These are phyloP conservation scores for Grosmannia penicillata DNA, from an alignment of 2,329 filamentous ascomycete species.

Conservation along the genomic window DNA sequence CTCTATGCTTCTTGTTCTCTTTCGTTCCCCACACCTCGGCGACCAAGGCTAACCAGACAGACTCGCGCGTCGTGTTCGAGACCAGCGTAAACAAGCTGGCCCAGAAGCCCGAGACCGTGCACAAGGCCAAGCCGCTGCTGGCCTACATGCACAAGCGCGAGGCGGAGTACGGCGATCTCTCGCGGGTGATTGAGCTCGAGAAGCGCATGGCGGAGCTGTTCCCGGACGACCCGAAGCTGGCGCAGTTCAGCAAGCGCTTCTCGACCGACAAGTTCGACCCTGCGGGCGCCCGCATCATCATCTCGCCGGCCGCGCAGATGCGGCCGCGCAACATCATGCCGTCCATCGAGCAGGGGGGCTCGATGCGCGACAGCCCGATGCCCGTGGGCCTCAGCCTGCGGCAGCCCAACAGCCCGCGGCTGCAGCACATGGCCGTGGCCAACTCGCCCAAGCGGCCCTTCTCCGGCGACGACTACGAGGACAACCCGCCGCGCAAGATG, in stretches of 20 bases:
- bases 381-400: constrained; percentile 14
- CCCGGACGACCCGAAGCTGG: constrained; percentile 66
- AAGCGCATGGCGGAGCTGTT: constrained; percentile 89
- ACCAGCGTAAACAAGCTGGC: constrained; percentile 76
- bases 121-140: constrained; percentile 74
- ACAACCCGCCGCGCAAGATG: constrained; percentile 69
- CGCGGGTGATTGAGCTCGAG: constrained; percentile 82
- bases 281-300: constrained; percentile 63
- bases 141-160: constrained; percentile 92
- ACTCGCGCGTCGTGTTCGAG: constrained; percentile 91
- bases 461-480: constrained; percentile 54
- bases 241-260: constrained; percentile 64
- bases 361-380: constrained; percentile 29
- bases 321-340: constrained; percentile 34
- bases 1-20: background rate
- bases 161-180: constrained; percentile 81
- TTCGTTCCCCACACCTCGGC: background rate
- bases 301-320: constrained; percentile 69
- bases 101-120: constrained; percentile 56
- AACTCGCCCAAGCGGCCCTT: constrained; percentile 49
- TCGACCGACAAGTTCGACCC: constrained; percentile 65
- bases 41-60: constrained; percentile 30
- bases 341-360: constrained; percentile 32
- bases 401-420: constrained; percentile 7
- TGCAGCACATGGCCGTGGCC: constrained; percentile 12